Conservation (phyloP, 2,329 filamentous ascomycete species). For the Trichoderma harzianum region DNA sequence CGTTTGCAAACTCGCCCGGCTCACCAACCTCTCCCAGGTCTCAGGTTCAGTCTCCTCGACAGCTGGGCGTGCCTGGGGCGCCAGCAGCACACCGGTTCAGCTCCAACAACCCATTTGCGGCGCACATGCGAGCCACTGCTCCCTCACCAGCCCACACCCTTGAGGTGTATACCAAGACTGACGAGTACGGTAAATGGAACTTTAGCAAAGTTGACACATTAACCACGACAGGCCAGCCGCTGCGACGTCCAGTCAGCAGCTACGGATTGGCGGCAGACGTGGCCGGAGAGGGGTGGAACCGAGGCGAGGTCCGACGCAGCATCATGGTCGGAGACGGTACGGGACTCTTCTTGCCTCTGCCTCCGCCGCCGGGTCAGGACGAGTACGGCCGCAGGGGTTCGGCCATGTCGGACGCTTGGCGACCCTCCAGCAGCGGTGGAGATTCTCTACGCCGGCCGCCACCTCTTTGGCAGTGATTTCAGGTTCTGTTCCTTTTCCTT, state of each 20-base stretch:
- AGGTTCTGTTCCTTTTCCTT: neutral
- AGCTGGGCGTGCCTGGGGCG: conserved; percentile 28
- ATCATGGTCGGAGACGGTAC: conserved; percentile 51
- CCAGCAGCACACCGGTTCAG: conserved; percentile 45
- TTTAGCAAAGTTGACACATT: conserved; percentile 48
- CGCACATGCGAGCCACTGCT: conserved; percentile 29
- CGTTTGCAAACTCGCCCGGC: neutral
- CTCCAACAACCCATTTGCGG: conserved; percentile 58
- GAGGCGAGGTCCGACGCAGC: conserved; percentile 51
- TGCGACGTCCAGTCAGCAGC: conserved; percentile 49
- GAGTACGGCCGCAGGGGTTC: neutral
- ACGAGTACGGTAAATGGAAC: conserved; percentile 57
- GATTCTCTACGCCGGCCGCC: conserved; percentile 9
- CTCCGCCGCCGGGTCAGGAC: conserved; percentile 28
- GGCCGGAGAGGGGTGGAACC: conserved; percentile 47
- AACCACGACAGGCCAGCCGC: conserved; percentile 26
- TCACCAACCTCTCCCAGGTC: conserved; percentile 14
- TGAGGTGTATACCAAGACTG: conserved; percentile 58
- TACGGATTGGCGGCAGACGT: conserved; percentile 56
- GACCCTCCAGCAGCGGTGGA: conserved; percentile 25
- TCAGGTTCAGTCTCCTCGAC: conserved; percentile 27
- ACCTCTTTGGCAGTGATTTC: conserved; percentile 2
- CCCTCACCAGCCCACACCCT: conserved; percentile 50
- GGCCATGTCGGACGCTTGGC: conserved; percentile 26
- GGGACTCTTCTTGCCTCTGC: conserved; percentile 53